Evolutionary conservation across 768 basidiomycete genomes (phyloP), one percentile per base, ranked within the genome.

Genomic region (Leucocoprinus sp.): DNA sequence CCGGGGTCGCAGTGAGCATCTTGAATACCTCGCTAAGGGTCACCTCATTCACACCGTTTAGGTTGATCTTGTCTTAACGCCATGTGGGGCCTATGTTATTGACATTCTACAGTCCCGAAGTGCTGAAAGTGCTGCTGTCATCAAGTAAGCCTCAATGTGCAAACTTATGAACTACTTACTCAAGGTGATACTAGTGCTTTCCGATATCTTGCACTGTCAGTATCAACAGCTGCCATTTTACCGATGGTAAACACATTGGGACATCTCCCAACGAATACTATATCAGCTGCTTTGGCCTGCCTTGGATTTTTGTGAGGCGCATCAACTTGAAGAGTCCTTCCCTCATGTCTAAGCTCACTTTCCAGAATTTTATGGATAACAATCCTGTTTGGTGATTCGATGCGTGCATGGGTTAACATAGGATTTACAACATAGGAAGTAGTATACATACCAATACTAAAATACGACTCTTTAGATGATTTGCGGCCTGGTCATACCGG

Each of bases 41-140:
- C n/a, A 12, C 39, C n/a, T 17, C 24, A 39, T 23, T 7, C 4
- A 28, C 9, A n/a, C 11, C n/a, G 4, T 3, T 4, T 35, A 84
- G 81, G 72, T 79, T n/a, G 75, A 83, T 50, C 55, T 76, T 36
- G 72, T 75, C 8, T 60, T 83, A 24, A 69, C 71, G 5, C 81
- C 82, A 0, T 64, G 65, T 14, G 66, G 74, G 8, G 67, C 82
- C 5, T 84, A 83, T 49, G 60, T 63, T 31, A 71, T 84, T 5
- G 84, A 85, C 50, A 60, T 83, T n/a, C 50, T 84, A 60, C 80
- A 77, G 23, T 56, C 65, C 19, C 67, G 70, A 18, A 83, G 82
- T 51, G 80, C 83, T 1, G 82, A 85, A 55, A 67, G 70, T 18
- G 67, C 72, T 57, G 82, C 80, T 2, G 80, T 75, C 0, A 66